Conservation (phyloP, 176 grass and related monocot species). For the barley (Hordeum vulgare) region DNA sequence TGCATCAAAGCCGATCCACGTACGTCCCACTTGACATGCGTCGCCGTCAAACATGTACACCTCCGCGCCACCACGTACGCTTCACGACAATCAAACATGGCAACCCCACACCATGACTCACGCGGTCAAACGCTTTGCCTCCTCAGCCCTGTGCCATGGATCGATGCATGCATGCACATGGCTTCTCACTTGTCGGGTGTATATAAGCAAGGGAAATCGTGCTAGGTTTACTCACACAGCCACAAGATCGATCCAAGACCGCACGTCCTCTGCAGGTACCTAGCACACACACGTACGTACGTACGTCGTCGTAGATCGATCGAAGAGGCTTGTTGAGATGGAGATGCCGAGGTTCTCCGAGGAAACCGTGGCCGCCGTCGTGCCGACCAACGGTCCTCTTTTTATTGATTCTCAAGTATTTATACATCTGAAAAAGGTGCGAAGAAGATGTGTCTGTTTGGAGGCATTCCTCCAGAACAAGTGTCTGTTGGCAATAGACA, state of each 20-base stretch:
- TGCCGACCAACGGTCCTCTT: too few relatives aligned
- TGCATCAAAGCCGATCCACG: too few relatives aligned
- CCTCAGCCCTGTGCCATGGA: not conserved
- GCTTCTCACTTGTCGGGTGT: not conserved
- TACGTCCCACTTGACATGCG: not conserved
- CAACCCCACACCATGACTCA: not conserved
- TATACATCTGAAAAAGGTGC: too few relatives aligned
- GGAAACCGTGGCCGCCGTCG: constrained; percentile 15
- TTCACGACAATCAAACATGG: not conserved
- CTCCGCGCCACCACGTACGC: not conserved
- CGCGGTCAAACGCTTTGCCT: not conserved
- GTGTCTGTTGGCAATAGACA: too few relatives aligned
- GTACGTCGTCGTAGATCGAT: not conserved
- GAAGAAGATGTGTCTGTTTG: too few relatives aligned
- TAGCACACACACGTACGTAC: not conserved
- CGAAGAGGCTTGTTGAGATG: not conserved
- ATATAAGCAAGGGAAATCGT: not conserved
- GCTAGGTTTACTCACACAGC: not conserved
- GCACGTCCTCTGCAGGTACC: not conserved
- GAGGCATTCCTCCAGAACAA: too few relatives aligned
- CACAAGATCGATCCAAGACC: not conserved
- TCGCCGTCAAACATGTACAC: not conserved
- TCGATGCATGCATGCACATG: not conserved
- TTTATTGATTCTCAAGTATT: too few relatives aligned
- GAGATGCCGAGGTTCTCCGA: constrained; percentile 3